Evolutionary conservation across 129 eudicot genomes (phyloP).

Genomic region (Pittosporum tobira): DNA sequence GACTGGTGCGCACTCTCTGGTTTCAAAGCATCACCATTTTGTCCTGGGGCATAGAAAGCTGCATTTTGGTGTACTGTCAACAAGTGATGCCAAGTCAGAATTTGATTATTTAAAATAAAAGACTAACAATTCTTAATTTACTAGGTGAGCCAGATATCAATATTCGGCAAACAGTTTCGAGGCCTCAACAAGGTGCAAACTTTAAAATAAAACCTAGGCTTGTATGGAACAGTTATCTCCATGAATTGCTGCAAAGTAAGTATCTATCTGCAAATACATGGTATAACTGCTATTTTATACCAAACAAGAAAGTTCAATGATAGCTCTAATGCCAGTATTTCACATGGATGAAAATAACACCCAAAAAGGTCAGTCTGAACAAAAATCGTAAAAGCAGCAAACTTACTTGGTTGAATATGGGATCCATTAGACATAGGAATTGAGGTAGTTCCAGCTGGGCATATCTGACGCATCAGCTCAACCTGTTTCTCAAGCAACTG

Average conservation of each 20-base stretch:
- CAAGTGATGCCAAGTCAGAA: slow-evolving; percentile 3
- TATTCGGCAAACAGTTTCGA: too few species aligned
- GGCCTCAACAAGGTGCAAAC: too few species aligned
- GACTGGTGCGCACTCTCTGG: slow-evolving; percentile 33
- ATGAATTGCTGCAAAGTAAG: too few species aligned
- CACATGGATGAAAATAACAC: neutral
- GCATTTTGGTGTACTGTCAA: slow-evolving; percentile 46
- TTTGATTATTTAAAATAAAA: neutral
- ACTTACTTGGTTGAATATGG: slow-evolving; percentile 46
- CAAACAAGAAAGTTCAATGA: too few species aligned
- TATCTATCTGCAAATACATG: too few species aligned
- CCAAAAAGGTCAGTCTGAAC: neutral
- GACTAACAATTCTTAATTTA: too few species aligned
- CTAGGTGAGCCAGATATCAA: too few species aligned
- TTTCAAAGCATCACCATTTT: slow-evolving; percentile 25
- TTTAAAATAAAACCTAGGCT: too few species aligned
- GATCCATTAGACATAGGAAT: slow-evolving; percentile 45
- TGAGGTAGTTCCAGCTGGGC: slow-evolving; percentile 31
- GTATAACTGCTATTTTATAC: too few species aligned
- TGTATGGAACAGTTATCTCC: too few species aligned
- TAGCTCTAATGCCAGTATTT: neutral
- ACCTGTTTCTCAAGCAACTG: slow-evolving; percentile 58
- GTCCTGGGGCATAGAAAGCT: slow-evolving; percentile 31
- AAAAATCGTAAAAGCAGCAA: slow-evolving; percentile 2
- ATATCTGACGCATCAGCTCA: slow-evolving; percentile 49